A percentile compares a stretch with the other conserved stretches of the same genome.
phyloP scores from a whole-genome alignment of 208 protist genomes.

The Trypanosoma avium region DNA sequence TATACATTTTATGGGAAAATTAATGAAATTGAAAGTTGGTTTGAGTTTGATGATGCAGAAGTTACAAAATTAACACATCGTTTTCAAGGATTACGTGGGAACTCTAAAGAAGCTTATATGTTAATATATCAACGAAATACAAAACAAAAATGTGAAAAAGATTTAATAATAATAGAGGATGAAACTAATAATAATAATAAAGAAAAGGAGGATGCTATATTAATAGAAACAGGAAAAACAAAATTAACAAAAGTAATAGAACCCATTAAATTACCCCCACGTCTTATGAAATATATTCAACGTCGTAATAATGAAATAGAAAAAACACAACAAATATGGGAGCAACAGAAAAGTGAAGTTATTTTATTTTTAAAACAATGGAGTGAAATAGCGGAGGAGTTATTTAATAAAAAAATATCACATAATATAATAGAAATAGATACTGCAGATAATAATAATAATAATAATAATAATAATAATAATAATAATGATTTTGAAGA shows the following conservation, averaged over 20 bases:
- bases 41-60: conserved; percentile 71
- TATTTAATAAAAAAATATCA: not conserved
- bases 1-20: conserved; percentile 82
- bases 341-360: not conserved
- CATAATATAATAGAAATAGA: not conserved
- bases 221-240: not conserved
- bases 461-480: too few relatives aligned
- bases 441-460: too few relatives aligned
- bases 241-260: not conserved
- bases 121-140: conserved; percentile 58
- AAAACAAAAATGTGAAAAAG: not conserved
- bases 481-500: conserved; percentile 7
- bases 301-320: conserved; percentile 21
- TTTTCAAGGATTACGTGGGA: conserved; percentile 37
- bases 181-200: too few relatives aligned
- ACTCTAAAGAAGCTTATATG: conserved; percentile 68
- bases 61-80: conserved; percentile 41
- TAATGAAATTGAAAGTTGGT: conserved; percentile 33
- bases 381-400: not conserved
- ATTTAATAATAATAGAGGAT: too few relatives aligned
- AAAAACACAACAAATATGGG: not conserved
- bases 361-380: conserved; percentile 20
- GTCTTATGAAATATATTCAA: conserved; percentile 14
- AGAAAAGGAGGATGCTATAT: not conserved
- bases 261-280: conserved; percentile 2